These are phyloP conservation scores for Wickerhamomyces strasburgensis DNA, from an alignment of 805 yeast species.

Conservation along the genomic window DNA sequence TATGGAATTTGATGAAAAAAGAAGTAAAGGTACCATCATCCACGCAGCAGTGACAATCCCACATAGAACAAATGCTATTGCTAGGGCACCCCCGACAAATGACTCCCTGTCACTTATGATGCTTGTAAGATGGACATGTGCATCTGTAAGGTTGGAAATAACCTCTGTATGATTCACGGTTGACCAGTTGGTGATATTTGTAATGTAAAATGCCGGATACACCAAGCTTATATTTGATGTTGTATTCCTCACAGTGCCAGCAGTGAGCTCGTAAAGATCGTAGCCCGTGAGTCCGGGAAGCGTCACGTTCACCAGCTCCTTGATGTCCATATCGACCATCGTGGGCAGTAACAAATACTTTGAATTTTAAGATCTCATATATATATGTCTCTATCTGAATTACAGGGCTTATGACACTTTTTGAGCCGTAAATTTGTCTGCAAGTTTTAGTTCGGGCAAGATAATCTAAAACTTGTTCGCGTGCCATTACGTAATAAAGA, in stretches of 20 bases:
- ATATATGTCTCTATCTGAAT: too few relatives aligned
- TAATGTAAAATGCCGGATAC: conserved; percentile 40
- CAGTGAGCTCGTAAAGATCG: conserved; percentile 20
- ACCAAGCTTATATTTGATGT: conserved; percentile 8
- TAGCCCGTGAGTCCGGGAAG: conserved; percentile 13
- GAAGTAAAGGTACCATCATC: conserved; percentile 59
- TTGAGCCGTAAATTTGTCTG: too few relatives aligned
- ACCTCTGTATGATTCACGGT: too few relatives aligned
- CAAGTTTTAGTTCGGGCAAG: too few relatives aligned
- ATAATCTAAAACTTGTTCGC: too few relatives aligned
- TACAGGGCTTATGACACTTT: too few relatives aligned
- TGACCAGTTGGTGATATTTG: conserved; percentile 43
- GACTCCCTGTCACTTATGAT: conserved; percentile 33
- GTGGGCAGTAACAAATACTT: background rate
- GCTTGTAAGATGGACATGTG: too few relatives aligned
- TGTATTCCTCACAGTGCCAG: conserved; percentile 10
- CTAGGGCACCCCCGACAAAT: conserved; percentile 34
- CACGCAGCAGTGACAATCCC: conserved; percentile 60
- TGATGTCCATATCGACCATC: background rate
- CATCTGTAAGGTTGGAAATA: too few relatives aligned
- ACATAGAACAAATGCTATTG: conserved; percentile 46
- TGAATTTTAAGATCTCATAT: too few relatives aligned
- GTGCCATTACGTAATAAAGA: too few relatives aligned
- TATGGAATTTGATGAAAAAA: conserved; percentile 50
- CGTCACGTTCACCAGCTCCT: conserved; percentile 2